Base-by-base conservation (phyloP, 768 basidiomycete genomes). In the Leccinum subtestaceum region DNA sequence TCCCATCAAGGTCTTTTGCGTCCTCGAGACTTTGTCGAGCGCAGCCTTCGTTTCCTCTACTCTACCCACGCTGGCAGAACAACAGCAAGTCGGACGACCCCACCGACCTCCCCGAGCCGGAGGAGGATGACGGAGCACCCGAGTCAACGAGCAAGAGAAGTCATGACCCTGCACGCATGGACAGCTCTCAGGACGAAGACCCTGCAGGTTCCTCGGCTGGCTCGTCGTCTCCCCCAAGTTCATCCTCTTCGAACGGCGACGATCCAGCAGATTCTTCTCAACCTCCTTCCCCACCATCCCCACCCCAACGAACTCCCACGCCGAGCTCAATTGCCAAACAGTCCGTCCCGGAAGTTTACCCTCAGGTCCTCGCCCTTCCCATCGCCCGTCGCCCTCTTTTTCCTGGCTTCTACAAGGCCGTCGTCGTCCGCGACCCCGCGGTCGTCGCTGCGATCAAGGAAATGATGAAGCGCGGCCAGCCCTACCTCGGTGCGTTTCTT, bases 321-420 rank as follows among this genome's bases (percentile, higher is more conserved):
- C 72, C 76, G 5, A 80, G 81, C 31, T 79, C 88, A 21, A 88
- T 93, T 64, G 87, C 93, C 4, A 93, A 91, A 64, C 91, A 91
- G 58, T 87, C 89, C 15, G 87, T 97, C 4, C 95, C 95, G 1
- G 93, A 94, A 72, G 69, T 84, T 59, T 98, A 98, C 73, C 95
- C 96, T 1, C 93, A 96, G 70, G 88, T 98, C 46, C 83, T 98
- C 27, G 96, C 95, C 2, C 84, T 98, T 0, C 96, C 96, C 4
- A 98, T 98, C 60, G 94, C 94, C 32, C 87, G 95, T 46, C 84
- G 96, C 17, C 96, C 96, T 1, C 86, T 98, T 49, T 98, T 98
- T 77, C 96, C 96, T 4, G 94, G 95, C 31, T 97, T 98, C 75
- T 98, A 98, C 82, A 97, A 98, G 72, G 96, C 95, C 2, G 95